Evolutionary conservation across 2,329 filamentous ascomycete species (phyloP), one percentile per base, ranked within the genome.

Genomic region (Arthrinium phaeospermum): DNA sequence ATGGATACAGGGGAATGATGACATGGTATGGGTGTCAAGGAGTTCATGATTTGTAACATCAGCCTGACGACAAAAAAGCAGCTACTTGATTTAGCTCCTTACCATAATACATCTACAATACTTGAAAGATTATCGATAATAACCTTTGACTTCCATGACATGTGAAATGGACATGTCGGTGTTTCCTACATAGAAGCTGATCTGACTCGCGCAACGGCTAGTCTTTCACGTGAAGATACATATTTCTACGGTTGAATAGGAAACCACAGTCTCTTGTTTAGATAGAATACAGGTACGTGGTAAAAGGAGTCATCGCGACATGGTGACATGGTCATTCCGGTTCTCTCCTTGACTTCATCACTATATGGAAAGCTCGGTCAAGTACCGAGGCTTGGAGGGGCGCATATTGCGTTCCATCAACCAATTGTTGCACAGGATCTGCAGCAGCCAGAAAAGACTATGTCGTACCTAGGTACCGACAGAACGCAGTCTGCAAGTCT

Each of bases 1-100:
- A 19, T 22, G 53, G 53, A 22, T 10, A 61, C 53, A 61, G 3
- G 14, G 57, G 22, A 41, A 41, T 64, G 13, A 41, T 64, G 57
- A 61, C 19, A 8, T 61, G 53, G 53, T 64, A 41, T 37, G 19
- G 34, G 34, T 13, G 30, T 64, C 46, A n/a, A 30, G 57, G 34
- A 64, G 57, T n/a, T 10, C 10, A 41, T 64, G 57, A 22, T 64
- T 64, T 64, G 34, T 64, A 34, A 64, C 34, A 64, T 64, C 57
- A 64, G 57, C 57, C 34, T 41, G 57, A 24, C 57, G 37, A 12
- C n/a, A 30, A 30, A 30, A 64, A n/a, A 24, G 14, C 57, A n/a
- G 34, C 34, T 64, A 64, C 34, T 57, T 22, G 41, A 24, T 22
- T 41, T 41, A 24, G 57, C 19, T n/a, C 19, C 19, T 4, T 8